phyloP scores from a whole-genome alignment of 192 early-diverging fungal genomes.

The Umbelopsis ramanniana region DNA sequence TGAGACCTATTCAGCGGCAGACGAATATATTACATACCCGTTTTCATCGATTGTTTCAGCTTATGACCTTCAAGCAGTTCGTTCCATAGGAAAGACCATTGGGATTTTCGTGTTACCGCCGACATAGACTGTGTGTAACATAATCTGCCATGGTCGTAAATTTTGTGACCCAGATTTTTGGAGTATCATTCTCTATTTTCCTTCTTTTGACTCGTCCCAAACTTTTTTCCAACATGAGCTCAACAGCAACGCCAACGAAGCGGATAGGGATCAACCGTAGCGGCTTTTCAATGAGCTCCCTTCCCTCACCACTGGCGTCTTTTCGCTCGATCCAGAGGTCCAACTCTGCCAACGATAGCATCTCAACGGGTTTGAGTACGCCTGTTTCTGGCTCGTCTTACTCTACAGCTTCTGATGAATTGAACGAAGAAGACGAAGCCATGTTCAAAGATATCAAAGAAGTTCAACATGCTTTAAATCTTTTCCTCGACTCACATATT shows the following conservation, averaged over 20 bases:
- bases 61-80: too few relatives aligned
- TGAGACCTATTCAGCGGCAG: not conserved
- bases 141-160: not conserved
- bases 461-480: constrained; percentile 63
- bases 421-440: constrained; percentile 5
- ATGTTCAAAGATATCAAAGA: constrained; percentile 36
- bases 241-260: not conserved
- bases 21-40: not conserved
- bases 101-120: not conserved
- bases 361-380: not conserved
- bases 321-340: not conserved
- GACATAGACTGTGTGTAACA: not conserved
- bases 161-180: not conserved
- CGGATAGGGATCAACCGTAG: not conserved
- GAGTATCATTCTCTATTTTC: constrained; percentile 1
- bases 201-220: not conserved
- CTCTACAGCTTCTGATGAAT: not conserved
- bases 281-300: constrained; percentile 12
- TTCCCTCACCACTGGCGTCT: not conserved
- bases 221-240: not conserved
- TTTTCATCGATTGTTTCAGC: not conserved
- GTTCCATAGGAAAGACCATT: too few relatives aligned
- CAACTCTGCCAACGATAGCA: not conserved
- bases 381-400: not conserved
- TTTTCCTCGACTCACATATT: constrained; percentile 81